Base-by-base conservation (phyloP, 2,329 filamentous ascomycete species). In the Fusarium nelsonii region DNA sequence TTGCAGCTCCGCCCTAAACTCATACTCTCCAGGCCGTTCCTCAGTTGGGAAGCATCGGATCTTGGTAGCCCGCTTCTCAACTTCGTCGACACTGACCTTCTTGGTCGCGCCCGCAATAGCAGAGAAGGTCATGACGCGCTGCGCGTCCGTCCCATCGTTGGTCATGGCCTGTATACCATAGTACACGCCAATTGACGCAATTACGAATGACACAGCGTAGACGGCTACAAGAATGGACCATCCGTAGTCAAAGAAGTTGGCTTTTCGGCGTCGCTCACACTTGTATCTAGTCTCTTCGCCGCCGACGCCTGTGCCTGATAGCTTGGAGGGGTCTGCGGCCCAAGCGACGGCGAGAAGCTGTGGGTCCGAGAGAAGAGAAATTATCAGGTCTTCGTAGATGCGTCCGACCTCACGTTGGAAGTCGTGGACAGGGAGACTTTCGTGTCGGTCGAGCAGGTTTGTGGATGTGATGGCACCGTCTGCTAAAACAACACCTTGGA, bases 321-420 rank as follows among this genome's bases (percentile, higher is more conserved):
- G 18, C 32, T 59, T 60, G 3, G 65, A 61, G 0, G 70, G 43
- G 8, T 73, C 41, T 2, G 48, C 43, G 23, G 71, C 71, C 70
- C 70, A 73, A 3, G 71, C 68, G 1, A 73, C 71, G 2, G 46
- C 68, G 2, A 73, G 53, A 1, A 73, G 57, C n/a, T 73, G 70
- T 0, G 53, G 59, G 4, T 73, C 67, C 1, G 69, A 72, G 1
- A 73, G 51, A 1, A 73, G 33, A 3, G 71, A 73, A 9, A 73
- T 50, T 1, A 73, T 58, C 0, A 72, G 28, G 0, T 73, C 63
- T 15, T 73, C 71, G 6, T 73, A 73, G 0, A 53, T 10, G 0
- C 45, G 51, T 0, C 46, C 28, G 2, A 73, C 33, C n/a, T 62
- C 45, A 2, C 26, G 1, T 8, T 58, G 63, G 7, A 73, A 56